A percentile compares a stretch with the other conserved stretches of the same genome.
These are phyloP conservation scores for Cryptococcus sp. DNA, from an alignment of 1,284 basidiomycete species.

Conservation along the genomic window DNA sequence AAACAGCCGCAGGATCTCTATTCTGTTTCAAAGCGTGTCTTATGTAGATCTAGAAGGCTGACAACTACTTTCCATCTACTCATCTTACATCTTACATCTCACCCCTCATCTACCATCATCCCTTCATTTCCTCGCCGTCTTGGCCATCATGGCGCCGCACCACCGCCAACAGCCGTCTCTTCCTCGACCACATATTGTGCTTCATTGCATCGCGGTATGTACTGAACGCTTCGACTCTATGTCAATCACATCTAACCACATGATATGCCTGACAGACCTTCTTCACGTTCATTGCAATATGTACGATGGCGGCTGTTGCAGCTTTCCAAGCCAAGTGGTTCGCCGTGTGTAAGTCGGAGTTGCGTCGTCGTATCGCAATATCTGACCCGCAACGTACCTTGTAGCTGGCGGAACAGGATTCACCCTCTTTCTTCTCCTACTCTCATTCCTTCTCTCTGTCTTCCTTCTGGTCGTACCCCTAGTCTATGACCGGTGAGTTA, in stretches of 20 bases:
- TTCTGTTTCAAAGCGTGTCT: no score
- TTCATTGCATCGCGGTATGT: no score
- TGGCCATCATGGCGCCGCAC: no score
- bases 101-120: background rate
- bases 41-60: background rate
- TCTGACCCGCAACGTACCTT: background rate
- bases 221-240: no score
- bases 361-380: slow-evolving; percentile 1
- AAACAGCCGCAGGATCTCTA: no score
- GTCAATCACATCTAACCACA: no score
- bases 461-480: slow-evolving; percentile 76
- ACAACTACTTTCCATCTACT: no score
- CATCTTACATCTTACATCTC: background rate
- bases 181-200: no score
- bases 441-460: slow-evolving; percentile 67
- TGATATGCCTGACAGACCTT: slow-evolving; percentile 63
- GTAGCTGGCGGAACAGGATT: slow-evolving; percentile 81
- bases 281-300: slow-evolving; percentile 86
- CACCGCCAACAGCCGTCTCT: no score
- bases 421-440: slow-evolving; percentile 76
- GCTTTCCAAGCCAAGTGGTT: slow-evolving; percentile 82
- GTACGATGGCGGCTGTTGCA: slow-evolving; percentile 81
- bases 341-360: slow-evolving; percentile 69
- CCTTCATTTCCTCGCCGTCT: background rate
- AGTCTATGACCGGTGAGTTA: slow-evolving; percentile 69